Evolutionary conservation across 202 grass and related monocot genomes (phyloP).

Genomic region (Schoenoplectus triqueter): DNA sequence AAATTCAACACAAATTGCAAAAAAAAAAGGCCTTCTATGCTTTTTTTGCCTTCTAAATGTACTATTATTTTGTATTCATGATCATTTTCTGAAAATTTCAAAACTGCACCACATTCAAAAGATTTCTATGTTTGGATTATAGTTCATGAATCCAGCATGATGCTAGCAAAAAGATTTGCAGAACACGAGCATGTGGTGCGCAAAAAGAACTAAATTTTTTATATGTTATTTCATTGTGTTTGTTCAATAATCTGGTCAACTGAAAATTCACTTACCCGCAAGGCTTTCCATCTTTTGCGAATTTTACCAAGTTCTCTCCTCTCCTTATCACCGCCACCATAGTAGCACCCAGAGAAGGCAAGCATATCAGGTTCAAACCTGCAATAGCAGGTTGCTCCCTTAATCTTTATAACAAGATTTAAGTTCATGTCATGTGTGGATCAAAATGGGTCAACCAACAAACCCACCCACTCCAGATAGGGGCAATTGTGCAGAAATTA

Average conservation of each 20-base stretch:
- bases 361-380: slow-evolving; percentile 99
- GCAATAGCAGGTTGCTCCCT: slow-evolving; percentile 38
- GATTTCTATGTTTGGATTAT: neutral
- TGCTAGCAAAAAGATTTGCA: slow-evolving; percentile 15
- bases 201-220: slow-evolving; percentile 25
- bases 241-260: neutral
- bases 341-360: slow-evolving; percentile 97
- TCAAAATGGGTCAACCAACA: neutral
- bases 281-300: slow-evolving; percentile 85
- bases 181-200: neutral
- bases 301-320: slow-evolving; percentile 79
- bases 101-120: neutral
- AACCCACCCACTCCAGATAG: neutral
- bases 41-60: neutral
- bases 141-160: slow-evolving; percentile 20
- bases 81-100: neutral
- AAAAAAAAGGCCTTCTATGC: neutral
- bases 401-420: slow-evolving; percentile 20
- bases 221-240: neutral
- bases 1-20: neutral
- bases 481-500: neutral
- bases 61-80: too few relatives aligned
- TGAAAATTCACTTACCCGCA: slow-evolving; percentile 52
- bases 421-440: neutral
- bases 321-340: slow-evolving; percentile 96